Percentiles rank a stretch among this genome's conserved stretches.
phyloP scores from a whole-genome alignment of 2,329 filamentous ascomycete genomes.

The Colletotrichum cereale region DNA sequence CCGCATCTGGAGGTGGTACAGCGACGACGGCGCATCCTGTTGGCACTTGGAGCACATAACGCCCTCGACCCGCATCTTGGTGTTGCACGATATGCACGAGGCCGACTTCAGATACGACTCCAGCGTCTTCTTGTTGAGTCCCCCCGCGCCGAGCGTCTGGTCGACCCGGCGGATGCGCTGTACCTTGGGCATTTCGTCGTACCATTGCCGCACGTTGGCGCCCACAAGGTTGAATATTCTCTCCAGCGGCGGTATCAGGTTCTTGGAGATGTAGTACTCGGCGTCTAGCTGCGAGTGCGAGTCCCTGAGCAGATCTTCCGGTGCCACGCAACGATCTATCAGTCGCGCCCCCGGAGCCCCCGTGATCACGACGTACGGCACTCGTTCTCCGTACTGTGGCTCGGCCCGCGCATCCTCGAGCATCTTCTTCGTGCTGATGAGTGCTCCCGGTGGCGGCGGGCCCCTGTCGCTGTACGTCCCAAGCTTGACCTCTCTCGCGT shows the following conservation, averaged over 20 bases:
- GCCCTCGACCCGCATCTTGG: slow-evolving; percentile 58
- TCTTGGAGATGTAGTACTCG: slow-evolving; percentile 97
- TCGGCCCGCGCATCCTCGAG: slow-evolving; percentile 86
- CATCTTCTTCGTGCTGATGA: slow-evolving; percentile 90
- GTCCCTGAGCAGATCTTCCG: slow-evolving; percentile 83
- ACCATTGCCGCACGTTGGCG: slow-evolving; percentile 91
- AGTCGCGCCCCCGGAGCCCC: slow-evolving; percentile 88
- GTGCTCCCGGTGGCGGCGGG: slow-evolving; percentile 84
- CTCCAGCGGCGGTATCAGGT: slow-evolving; percentile 93
- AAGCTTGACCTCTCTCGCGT: slow-evolving; percentile 90
- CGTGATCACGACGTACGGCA: slow-evolving; percentile 93
- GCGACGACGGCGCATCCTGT: slow-evolving; percentile 65
- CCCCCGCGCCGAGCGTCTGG: slow-evolving; percentile 48
- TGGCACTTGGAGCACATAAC: slow-evolving; percentile 71
- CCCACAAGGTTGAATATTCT: slow-evolving; percentile 97
- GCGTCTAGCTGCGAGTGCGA: slow-evolving; percentile 86
- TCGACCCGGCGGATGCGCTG: slow-evolving; percentile 79
- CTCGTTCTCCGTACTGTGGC: slow-evolving; percentile 93
- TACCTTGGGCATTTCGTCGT: slow-evolving; percentile 95
- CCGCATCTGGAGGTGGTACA: slow-evolving; percentile 73
- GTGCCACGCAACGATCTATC: slow-evolving; percentile 90
- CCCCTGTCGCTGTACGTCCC: slow-evolving; percentile 89
- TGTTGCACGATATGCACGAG: slow-evolving; percentile 81
- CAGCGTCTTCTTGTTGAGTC: slow-evolving; percentile 69
- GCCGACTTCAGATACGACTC: slow-evolving; percentile 92